A percentile compares a stretch with the other conserved stretches of the same genome.
Evolutionary conservation across 768 basidiomycete species (phyloP).

Genomic region (Mycena sanguinolenta): DNA sequence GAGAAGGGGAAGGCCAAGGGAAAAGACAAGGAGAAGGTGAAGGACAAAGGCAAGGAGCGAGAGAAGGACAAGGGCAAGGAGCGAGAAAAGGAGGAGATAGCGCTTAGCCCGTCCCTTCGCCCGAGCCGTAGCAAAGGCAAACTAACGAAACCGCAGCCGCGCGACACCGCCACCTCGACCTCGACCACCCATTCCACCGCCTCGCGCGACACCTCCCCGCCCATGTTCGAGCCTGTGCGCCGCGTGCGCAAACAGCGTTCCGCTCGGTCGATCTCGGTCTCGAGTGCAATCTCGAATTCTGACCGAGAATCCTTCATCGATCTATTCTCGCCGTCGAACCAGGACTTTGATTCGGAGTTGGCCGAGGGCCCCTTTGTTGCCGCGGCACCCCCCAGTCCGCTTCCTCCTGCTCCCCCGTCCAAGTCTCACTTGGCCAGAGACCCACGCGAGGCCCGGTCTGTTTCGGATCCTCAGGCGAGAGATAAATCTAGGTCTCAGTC

Average conservation of each 20-base stretch:
- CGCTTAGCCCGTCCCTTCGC: not conserved
- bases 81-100: not conserved
- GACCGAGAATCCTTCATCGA: slow-evolving; percentile 40
- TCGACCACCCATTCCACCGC: too few species aligned
- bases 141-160: slow-evolving; percentile 28
- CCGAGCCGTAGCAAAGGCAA: slow-evolving; percentile 23
- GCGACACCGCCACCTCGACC: too few species aligned
- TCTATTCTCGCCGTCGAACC: slow-evolving; percentile 29
- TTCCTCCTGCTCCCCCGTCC: slow-evolving; percentile 45
- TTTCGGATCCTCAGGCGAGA: too few species aligned
- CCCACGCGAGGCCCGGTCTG: too few species aligned
- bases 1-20: too few species aligned
- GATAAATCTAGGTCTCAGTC: too few species aligned
- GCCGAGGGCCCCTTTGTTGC: slow-evolving; percentile 32
- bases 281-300: slow-evolving; percentile 38
- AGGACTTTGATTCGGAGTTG: slow-evolving; percentile 7
- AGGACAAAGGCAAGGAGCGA: too few species aligned
- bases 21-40: too few species aligned
- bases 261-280: slow-evolving; percentile 42
- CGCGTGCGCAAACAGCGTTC: slow-evolving; percentile 14
- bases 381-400: slow-evolving; percentile 37
- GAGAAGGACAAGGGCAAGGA: not conserved
- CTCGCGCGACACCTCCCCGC: too few species aligned
- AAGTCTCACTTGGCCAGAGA: too few species aligned
- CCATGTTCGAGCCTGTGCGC: too few species aligned